These are phyloP conservation scores for Cucumis hystrix DNA, from an alignment of 306 rosid genomes.

Conservation along the genomic window DNA sequence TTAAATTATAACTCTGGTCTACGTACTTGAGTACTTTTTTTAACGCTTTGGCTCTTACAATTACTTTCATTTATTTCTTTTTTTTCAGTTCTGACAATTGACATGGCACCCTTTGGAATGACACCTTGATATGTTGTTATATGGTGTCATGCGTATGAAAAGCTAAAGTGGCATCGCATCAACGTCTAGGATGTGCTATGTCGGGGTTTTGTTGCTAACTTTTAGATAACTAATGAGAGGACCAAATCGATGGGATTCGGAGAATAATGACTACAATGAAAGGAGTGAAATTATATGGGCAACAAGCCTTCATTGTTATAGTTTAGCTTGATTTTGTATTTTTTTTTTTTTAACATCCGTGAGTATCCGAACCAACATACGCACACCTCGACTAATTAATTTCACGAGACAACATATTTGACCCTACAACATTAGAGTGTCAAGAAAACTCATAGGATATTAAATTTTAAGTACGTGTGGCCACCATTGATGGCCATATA, in stretches of 20 bases:
- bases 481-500: too few relatives aligned
- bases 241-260: neutral
- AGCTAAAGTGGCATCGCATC: neutral
- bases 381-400: too few relatives aligned
- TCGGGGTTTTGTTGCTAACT: neutral
- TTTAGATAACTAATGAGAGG: neutral
- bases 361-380: too few relatives aligned
- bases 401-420: too few relatives aligned
- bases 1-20: neutral
- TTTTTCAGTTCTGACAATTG: neutral
- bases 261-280: neutral
- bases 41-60: neutral
- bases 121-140: neutral
- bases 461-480: too few relatives aligned
- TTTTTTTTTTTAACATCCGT: too few relatives aligned
- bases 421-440: too few relatives aligned
- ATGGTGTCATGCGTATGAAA: neutral
- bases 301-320: neutral
- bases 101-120: neutral
- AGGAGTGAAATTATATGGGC: neutral
- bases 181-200: neutral
- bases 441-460: too few relatives aligned
- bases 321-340: too few relatives aligned
- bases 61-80: neutral
- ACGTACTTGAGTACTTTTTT: neutral